Conservation (phyloP, 768 basidiomycete species). For the Lentinula sp. region DNA sequence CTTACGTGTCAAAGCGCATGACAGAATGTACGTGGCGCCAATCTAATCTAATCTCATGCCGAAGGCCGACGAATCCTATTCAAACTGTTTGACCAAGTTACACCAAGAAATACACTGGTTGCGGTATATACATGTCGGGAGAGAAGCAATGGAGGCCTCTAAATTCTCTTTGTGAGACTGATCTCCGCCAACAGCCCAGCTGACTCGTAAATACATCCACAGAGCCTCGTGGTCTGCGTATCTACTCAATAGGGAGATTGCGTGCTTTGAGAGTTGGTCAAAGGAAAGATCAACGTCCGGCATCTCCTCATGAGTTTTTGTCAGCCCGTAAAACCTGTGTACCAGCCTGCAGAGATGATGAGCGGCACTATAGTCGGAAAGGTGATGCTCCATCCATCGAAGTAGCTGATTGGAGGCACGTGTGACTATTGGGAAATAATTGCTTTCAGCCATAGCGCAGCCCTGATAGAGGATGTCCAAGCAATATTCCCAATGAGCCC, state of each 20-base stretch:
- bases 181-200: neutral
- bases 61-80: neutral
- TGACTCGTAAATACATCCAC: conserved; percentile 52
- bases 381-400: conserved; percentile 56
- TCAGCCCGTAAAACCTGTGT: conserved; percentile 16
- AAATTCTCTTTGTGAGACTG: neutral
- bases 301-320: conserved; percentile 1
- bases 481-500: conserved; percentile 56
- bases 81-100: neutral
- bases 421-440: conserved; percentile 25
- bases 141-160: neutral
- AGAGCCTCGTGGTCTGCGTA: conserved; percentile 59
- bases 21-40: neutral
- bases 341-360: conserved; percentile 45
- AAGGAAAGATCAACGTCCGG: neutral
- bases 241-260: conserved; percentile 37
- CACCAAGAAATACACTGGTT: neutral
- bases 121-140: neutral
- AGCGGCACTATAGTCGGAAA: conserved; percentile 63
- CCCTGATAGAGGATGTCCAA: conserved; percentile 25
- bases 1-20: neutral
- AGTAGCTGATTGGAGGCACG: conserved; percentile 31
- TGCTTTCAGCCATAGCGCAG: conserved; percentile 2
- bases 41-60: conserved; percentile 4
- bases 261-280: conserved; percentile 30